Evolutionary conservation across 2,329 filamentous ascomycete genomes (phyloP).

Genomic region (Alternaria incomplexa): DNA sequence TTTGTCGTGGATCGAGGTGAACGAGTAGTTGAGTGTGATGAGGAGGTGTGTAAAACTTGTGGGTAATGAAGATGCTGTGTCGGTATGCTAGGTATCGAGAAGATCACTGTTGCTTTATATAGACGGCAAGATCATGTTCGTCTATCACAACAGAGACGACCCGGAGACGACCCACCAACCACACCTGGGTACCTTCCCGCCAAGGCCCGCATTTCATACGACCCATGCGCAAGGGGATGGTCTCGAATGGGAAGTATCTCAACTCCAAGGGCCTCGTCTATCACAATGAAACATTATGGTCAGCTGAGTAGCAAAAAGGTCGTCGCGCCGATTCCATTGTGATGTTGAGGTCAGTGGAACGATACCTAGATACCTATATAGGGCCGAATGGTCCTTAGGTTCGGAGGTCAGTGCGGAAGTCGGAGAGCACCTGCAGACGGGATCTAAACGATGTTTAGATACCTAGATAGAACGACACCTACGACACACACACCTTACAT

Average conservation of each 20-base stretch:
- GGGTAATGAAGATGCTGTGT: constrained; percentile 1
- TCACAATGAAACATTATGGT: background rate
- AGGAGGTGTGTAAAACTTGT: background rate
- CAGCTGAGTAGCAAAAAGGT: background rate
- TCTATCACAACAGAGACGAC: background rate
- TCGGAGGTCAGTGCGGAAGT: background rate
- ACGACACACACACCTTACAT: background rate
- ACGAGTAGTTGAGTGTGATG: background rate
- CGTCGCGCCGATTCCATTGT: background rate
- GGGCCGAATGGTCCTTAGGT: background rate
- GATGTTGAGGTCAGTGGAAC: background rate
- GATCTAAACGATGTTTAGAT: background rate
- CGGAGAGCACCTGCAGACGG: background rate
- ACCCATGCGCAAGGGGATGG: background rate
- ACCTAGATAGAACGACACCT: background rate
- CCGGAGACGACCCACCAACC: background rate
- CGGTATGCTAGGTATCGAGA: background rate
- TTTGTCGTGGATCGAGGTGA: background rate
- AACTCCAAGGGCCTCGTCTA: background rate
- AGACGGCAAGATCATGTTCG: background rate
- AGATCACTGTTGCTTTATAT: background rate
- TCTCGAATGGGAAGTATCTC: background rate
- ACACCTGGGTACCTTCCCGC: background rate
- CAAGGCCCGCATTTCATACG: background rate
- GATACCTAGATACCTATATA: background rate